Base-by-base conservation (phyloP, 192 early-diverging fungal genomes). In the Entrophospora sp. region DNA sequence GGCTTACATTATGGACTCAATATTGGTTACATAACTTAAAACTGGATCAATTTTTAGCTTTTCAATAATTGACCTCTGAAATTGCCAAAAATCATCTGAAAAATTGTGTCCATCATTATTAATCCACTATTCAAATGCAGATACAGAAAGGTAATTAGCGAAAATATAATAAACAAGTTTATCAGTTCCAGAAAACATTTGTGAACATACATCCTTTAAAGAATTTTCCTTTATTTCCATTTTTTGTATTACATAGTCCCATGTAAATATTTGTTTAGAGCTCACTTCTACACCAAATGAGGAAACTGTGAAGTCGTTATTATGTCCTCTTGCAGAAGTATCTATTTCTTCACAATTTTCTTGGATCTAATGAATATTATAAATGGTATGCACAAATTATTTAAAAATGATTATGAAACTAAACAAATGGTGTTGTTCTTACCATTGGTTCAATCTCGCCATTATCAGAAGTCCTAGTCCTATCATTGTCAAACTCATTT, bases 231-330 rank as follows among this genome's bases (percentile, higher is more conserved):
- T 60, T 60, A 60, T 60, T 60, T 60, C 37, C 22, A 60, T 60
- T 60, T 60, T 60, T 60, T n/a, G n/a, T 60, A 60, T 60, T 42
- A 40, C 18, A 40, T 60, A 40, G 5, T 60, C 57, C 57, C 37
- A 60, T 27, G 57, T 60, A 31, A 27, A 60, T 32, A 40, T 60
- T 60, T 60, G 57, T 40, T 40, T 60, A 13, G 37, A 60, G 9
- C 14, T 42, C 57, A 40, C 57, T 60, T 60, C 30, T 40, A 60
- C 40, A 25, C 30, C 22, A 31, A 60, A 60, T 40, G 37, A 40
- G 40, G 36, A 40, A 10, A 60, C 40, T 25, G 20, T 25, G 51
- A 53, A 53, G 10, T 25, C 51, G 27, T 52, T 52, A 52, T 24
- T 52, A 52, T 53, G 51, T 53, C 51, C 51, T 53, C 27, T 53